These are phyloP conservation scores for Eimeria necatrix DNA, from an alignment of 169 alveolate species.

Conservation along the genomic window DNA sequence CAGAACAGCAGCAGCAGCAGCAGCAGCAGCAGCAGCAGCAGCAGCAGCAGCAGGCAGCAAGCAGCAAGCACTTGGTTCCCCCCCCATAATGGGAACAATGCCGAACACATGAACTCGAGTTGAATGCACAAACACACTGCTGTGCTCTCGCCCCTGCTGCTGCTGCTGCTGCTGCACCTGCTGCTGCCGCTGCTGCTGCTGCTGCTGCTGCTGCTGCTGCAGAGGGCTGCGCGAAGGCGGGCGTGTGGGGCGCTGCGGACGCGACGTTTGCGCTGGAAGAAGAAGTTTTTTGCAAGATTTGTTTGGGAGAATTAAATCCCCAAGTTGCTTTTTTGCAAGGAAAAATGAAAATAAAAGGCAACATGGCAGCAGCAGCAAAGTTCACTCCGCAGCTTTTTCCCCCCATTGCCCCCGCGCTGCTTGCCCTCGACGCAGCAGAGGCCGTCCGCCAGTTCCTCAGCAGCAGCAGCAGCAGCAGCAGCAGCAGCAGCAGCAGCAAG, in stretches of 20 bases:
- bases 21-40: neutral
- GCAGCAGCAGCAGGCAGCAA: neutral
- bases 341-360: constrained; percentile 94
- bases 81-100: too few relatives aligned
- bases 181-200: neutral
- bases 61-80: neutral
- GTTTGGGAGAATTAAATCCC: constrained; percentile 91
- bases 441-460: constrained; percentile 35
- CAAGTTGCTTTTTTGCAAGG: constrained; percentile 92
- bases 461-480: neutral
- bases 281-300: constrained; percentile 87
- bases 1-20: too few relatives aligned
- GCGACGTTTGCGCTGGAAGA: constrained; percentile 92
- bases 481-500: neutral
- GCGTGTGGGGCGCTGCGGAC: constrained; percentile 88
- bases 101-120: too few relatives aligned
- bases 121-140: too few relatives aligned
- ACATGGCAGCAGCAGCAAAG: constrained; percentile 93
- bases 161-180: neutral
- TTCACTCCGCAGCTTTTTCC: constrained; percentile 92
- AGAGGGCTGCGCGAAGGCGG: constrained; percentile 85
- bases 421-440: neutral
- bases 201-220: neutral
- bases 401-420: constrained; percentile 45
- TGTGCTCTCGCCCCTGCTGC: neutral